These are phyloP conservation scores for Phialophora expanda DNA, from an alignment of 2,329 filamentous ascomycete genomes.

Conservation along the genomic window DNA sequence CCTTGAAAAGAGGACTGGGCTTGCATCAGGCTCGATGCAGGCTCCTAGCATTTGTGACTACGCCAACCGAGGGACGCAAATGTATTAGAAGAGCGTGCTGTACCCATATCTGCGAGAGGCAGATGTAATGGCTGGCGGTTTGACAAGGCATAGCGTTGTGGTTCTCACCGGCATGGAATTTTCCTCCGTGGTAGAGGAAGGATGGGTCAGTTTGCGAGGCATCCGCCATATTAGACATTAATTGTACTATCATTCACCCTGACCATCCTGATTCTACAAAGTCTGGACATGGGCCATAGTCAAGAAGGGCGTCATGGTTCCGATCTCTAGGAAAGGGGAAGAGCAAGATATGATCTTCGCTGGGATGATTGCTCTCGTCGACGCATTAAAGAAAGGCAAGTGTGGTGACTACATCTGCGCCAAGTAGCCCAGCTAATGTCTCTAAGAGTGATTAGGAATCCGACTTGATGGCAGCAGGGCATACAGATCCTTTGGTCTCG, in stretches of 20 bases:
- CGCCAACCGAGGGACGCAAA: background rate
- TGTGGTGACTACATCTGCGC: too few species aligned
- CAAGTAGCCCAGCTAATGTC: too few species aligned
- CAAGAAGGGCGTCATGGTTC: background rate
- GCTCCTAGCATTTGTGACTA: background rate
- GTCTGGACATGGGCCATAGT: background rate
- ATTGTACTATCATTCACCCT: background rate
- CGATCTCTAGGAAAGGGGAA: too few species aligned
- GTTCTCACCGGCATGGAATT: background rate
- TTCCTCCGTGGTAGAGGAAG: background rate
- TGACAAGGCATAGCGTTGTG: constrained; percentile 2
- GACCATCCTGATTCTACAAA: background rate
- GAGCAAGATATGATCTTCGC: too few species aligned
- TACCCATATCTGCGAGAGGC: background rate
- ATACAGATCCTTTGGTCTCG: too few species aligned
- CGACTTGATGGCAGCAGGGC: too few species aligned
- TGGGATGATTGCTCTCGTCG: too few species aligned
- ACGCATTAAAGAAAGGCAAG: too few species aligned
- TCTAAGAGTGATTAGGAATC: too few species aligned
- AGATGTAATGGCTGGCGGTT: background rate
- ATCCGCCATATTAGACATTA: constrained; percentile 1
- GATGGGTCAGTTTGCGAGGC: background rate
- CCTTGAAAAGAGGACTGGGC: background rate
- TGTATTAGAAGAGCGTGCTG: background rate
- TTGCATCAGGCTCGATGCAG: background rate